Evolutionary conservation across 1,139 yeast genomes (phyloP).

Genomic region (Blastobotrys aristatus): DNA sequence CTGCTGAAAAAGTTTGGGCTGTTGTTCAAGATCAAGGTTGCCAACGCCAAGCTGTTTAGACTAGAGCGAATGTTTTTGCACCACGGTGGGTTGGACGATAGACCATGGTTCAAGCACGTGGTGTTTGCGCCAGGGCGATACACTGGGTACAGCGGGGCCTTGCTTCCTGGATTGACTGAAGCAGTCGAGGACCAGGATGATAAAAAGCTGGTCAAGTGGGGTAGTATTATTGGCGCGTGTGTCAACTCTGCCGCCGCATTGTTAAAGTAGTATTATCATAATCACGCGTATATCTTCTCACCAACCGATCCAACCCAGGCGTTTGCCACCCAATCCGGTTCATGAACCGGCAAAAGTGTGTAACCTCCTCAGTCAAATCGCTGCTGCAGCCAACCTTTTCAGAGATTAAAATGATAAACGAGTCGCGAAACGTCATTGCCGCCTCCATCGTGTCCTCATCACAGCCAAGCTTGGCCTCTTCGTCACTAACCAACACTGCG

Average conservation of each 20-base stretch:
- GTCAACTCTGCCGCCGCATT: constrained; percentile 33
- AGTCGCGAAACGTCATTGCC: too few relatives aligned
- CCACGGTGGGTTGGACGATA: constrained; percentile 55
- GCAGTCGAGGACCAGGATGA: constrained; percentile 67
- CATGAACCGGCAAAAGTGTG: too few relatives aligned
- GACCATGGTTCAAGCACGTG: constrained; percentile 86
- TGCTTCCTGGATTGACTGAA: constrained; percentile 74
- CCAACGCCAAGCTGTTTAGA: constrained; percentile 33
- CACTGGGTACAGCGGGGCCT: constrained; percentile 83
- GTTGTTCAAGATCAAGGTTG: constrained; percentile 29
- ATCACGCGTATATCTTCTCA: too few relatives aligned
- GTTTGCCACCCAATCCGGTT: too few relatives aligned
- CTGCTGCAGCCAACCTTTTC: too few relatives aligned
- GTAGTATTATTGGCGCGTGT: constrained; percentile 40
- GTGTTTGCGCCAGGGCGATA: constrained; percentile 78
- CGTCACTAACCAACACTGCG: too few relatives aligned
- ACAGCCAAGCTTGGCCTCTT: too few relatives aligned
- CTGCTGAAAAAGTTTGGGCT: constrained; percentile 29
- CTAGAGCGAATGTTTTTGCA: constrained; percentile 62
- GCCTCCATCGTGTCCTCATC: too few relatives aligned
- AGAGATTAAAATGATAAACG: too few relatives aligned
- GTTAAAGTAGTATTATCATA: background rate
- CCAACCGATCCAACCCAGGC: too few relatives aligned
- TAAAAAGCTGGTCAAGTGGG: constrained; percentile 52
- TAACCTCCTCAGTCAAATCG: too few relatives aligned